Evolutionary conservation across 106 monocot species (phyloP), one percentile per base, ranked within the genome.

Genomic region (Hemerocallis citrina): DNA sequence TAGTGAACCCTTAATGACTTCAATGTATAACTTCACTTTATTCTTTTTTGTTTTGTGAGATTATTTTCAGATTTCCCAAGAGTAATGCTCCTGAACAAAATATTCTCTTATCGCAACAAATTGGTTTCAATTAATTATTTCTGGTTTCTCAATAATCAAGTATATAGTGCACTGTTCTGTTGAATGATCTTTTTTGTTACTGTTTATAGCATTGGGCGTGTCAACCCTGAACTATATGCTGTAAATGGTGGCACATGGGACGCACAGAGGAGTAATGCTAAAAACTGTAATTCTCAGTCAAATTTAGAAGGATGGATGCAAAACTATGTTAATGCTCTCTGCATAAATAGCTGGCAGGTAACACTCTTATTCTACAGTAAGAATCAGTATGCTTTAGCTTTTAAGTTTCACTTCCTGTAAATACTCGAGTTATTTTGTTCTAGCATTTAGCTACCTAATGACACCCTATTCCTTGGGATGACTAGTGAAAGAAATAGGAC

Each of bases 281-380:
- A 49, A 55, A 35, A 37, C 66, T 55, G 52, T 39, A 63, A 66
- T 15, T 42, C 46, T 46, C 39, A 27, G 28, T 80, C 84, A 61
- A 63, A 65, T 68, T 68, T 87, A 68, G 81, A 77, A 52, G 62
- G 63, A 63, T 98, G 98, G 98, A 92, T 78, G 73, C 63, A 73
- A 62, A 85, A 75, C 47, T 98, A 88, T 78, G 73, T 59, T 40
- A 69, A 77, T 56, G 70, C 59, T 71, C 85, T 98, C 44, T 92
- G 98, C 58, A 50, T 92, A 58, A 98, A 98, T 70, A 68, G 64
- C 63, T 92, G 98, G 98, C 98, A 96, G 90, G 96, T 96, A 75
- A 34, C 24, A 16, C 15, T 59, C 30, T 9, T 39, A 7, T 36
- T 19, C 58, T 43, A 16, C 6, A n/a, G n/a, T n/a, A n/a, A n/a